phyloP scores from a whole-genome alignment of 495 filamentous ascomycete species.

The Trypethelium eluteriae region DNA sequence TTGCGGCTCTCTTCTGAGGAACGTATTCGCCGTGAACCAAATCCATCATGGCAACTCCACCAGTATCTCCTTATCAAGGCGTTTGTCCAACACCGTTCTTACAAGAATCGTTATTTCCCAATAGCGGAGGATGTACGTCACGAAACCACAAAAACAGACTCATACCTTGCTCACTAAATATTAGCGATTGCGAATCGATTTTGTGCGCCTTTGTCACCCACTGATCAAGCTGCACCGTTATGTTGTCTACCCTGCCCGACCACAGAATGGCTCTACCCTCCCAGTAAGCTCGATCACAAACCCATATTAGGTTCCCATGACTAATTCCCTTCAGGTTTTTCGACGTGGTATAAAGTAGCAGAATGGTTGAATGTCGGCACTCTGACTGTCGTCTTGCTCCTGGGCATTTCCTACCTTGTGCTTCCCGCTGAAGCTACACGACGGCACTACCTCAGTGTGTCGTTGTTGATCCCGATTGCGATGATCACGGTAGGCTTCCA shows the following conservation, averaged over 20 bases:
- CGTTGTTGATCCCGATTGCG: slow-evolving; percentile 63
- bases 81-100: slow-evolving; percentile 59
- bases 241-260: slow-evolving; percentile 92
- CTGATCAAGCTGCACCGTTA: slow-evolving; percentile 35
- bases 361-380: slow-evolving; percentile 75
- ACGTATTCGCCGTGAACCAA: not conserved
- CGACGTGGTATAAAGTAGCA: slow-evolving; percentile 53
- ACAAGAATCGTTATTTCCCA: slow-evolving; percentile 51
- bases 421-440: slow-evolving; percentile 85
- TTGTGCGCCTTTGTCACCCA: slow-evolving; percentile 46
- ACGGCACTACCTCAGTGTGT: slow-evolving; percentile 86
- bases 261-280: slow-evolving; percentile 74
- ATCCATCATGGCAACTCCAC: slow-evolving; percentile 21
- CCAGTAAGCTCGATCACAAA: slow-evolving; percentile 44
- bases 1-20: not conserved
- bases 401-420: slow-evolving; percentile 68
- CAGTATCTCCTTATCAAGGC: slow-evolving; percentile 33
- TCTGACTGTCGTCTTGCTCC: slow-evolving; percentile 63
- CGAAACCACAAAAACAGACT: slow-evolving; percentile 18
- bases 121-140: slow-evolving; percentile 57
- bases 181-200: slow-evolving; percentile 62
- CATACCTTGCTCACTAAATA: slow-evolving; percentile 26
- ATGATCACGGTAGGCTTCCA: slow-evolving; percentile 63
- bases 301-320: slow-evolving; percentile 15
- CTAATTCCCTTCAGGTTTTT: slow-evolving; percentile 46